A percentile compares a stretch with the other conserved stretches of the same genome.
Conservation (phyloP, 495 filamentous ascomycete species). For the Xylaria intraflava region DNA sequence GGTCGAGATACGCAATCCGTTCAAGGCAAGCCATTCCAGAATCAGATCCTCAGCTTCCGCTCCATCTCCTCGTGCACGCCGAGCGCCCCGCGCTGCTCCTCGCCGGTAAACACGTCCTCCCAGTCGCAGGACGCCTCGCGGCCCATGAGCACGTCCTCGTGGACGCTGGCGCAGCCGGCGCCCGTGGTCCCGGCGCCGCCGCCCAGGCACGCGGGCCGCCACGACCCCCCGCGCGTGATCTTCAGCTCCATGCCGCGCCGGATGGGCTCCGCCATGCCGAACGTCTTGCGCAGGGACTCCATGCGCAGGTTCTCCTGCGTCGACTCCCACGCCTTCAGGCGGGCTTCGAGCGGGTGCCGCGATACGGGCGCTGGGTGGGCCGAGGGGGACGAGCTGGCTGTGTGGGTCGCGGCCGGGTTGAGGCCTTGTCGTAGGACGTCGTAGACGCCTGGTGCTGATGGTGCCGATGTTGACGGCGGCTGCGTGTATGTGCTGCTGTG, state of each 20-base stretch:
- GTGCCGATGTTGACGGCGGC: slow-evolving; percentile 57
- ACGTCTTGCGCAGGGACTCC: slow-evolving; percentile 74
- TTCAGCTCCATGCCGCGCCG: slow-evolving; percentile 92
- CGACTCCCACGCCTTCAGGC: slow-evolving; percentile 72
- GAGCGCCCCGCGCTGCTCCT: slow-evolving; percentile 61
- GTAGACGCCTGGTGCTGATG: slow-evolving; percentile 84
- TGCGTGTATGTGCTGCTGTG: slow-evolving; percentile 56
- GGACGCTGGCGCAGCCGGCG: slow-evolving; percentile 40
- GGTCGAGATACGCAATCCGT: not conserved
- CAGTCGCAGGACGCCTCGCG: slow-evolving; percentile 67
- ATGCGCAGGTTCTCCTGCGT: slow-evolving; percentile 85
- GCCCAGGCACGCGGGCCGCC: slow-evolving; percentile 44
- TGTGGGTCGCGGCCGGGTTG: slow-evolving; percentile 43
- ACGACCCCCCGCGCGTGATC: slow-evolving; percentile 56
- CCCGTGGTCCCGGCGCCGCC: slow-evolving; percentile 16
- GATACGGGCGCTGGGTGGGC: slow-evolving; percentile 42
- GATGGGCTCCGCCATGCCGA: slow-evolving; percentile 89
- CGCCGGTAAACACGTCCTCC: slow-evolving; percentile 84
- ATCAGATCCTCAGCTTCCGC: slow-evolving; percentile 59
- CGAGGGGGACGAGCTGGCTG: slow-evolving; percentile 41
- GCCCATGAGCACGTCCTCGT: slow-evolving; percentile 79
- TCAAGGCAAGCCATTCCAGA: too few species aligned
- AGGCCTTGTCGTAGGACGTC: slow-evolving; percentile 84
- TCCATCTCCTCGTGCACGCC: slow-evolving; percentile 91
- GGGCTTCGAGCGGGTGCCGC: slow-evolving; percentile 84